Evolutionary conservation across 2,329 filamentous ascomycete genomes (phyloP), one percentile per base, ranked within the genome.

Genomic region (Exophiala spinifera): DNA sequence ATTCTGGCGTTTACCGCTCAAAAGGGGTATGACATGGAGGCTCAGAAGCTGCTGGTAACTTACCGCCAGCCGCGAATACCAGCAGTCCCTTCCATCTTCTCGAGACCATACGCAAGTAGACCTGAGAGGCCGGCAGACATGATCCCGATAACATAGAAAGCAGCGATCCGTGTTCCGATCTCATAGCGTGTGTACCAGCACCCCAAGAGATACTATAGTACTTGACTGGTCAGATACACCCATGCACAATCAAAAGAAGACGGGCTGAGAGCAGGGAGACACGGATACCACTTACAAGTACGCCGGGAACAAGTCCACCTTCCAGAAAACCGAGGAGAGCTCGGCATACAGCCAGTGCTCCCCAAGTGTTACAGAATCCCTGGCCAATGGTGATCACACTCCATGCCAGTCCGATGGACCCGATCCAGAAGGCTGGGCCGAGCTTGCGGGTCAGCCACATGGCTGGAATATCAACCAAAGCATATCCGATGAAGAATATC

Each of bases 371-470:
- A 7, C 63, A 62, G 44, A 74, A 63, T 8, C 67, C 69, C 20
- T 23, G 7, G 55, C 60, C 51, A 2, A 70, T 73, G 7, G 70
- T 70, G 51, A 73, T 69, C 23, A 56, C 34, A 13, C 52, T 40
- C 52, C 52, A 55, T 14, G 20, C 21, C 21, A 46, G 28, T 13
- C 21, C 42, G n/a, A 55, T 15, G 11, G 31, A 28, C 4, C 36
- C 25, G 8, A 55, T 33, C 52, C 47, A 55, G 4, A 55, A 19
- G 19, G 48, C 39, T 8, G 52, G 37, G 10, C 56, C 44, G 48
- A 56, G 19, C 17, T 56, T 59, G 49, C 71, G 73, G 53, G 78
- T 63, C 4, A 78, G 55, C 13, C 78, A 58, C 58, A 77, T 78
- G 56, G 71, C 17, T 17, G 47, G 47, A 4, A 49, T 33, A 15